Base-by-base conservation (phyloP, 2,329 filamentous ascomycete genomes). In the Sarocladium strictum region DNA sequence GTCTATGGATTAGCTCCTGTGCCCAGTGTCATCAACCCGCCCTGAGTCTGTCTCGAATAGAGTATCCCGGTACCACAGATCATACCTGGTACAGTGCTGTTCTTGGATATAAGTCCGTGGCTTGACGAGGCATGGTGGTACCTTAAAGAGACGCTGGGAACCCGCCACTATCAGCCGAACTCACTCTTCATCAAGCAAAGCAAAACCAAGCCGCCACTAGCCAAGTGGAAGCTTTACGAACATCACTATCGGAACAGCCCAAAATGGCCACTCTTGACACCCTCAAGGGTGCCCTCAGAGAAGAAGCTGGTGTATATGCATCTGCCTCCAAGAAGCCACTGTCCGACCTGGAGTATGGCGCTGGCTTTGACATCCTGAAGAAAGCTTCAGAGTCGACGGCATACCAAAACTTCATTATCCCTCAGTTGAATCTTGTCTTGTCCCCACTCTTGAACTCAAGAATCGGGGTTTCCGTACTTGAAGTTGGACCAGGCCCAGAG, bases 401-500 rank as follows among this genome's bases (percentile, higher is more conserved):
- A 0, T 81, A 83, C 63, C 59, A 70, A 62, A 64, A 76, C 50
- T 84, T 83, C 63, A 74, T 83, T 29, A 65, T 76, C 41, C 77
- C 79, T 47, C 72, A 79, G 40, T 65, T 84, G 4, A 66, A 67
- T 51, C 60, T 65, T 33, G 57, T 78, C 0, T 59, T 84, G 2
- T 50, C 54, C 1, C 60, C 71, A 54, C 66, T 80, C 32, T 63
- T 76, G 58, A 61, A 67, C 33, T 74, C 74, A 5, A 71, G 69
- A 27, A 51, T 5, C 24, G 47, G 61, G 12, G 65, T 85, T 57
- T 83, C 81, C 3, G 73, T 76, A 15, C 69, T 86, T 5, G 83
- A 86, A 60, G 77, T 85, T 51, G 80, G 80, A 58, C 79, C 83
- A 0, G 83, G 83, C 9, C 75, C 78, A 0, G 70, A 74, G 63